These are phyloP conservation scores for Psilocybe subaeruginosa DNA, from an alignment of 768 basidiomycete species.

Conservation along the genomic window DNA sequence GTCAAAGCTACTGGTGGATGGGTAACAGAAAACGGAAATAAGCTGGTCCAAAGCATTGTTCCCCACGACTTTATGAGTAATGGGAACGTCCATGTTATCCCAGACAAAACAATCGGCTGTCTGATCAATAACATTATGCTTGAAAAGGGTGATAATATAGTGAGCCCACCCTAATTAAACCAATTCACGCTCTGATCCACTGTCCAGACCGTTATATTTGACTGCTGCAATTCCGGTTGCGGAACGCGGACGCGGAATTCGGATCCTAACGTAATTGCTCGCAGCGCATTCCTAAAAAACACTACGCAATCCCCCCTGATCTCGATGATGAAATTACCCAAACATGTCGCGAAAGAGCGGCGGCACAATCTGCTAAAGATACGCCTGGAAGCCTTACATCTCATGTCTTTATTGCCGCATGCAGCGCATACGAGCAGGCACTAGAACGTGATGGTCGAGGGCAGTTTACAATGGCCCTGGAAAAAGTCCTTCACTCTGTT, in stretches of 20 bases:
- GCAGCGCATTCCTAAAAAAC: background rate
- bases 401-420: constrained; percentile 2
- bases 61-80: background rate
- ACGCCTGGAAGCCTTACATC: background rate
- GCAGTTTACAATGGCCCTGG: background rate
- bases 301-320: background rate
- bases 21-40: background rate
- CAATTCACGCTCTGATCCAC: background rate
- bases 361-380: background rate
- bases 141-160: constrained; percentile 5
- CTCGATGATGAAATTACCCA: background rate
- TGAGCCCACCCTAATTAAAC: background rate
- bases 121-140: background rate
- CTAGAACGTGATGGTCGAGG: background rate
- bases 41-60: constrained; percentile 2
- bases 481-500: background rate
- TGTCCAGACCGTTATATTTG: constrained; percentile 2
- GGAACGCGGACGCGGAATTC: constrained; percentile 1
- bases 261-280: background rate
- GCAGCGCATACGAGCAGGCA: background rate
- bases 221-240: constrained; percentile 3
- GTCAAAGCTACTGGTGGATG: background rate
- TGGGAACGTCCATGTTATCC: constrained; percentile 1
- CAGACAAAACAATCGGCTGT: constrained; percentile 1
- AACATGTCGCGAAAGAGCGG: background rate